Conservation (phyloP, 2,329 filamentous ascomycete genomes). For the Teratosphaeria pseudoeucalypti region DNA sequence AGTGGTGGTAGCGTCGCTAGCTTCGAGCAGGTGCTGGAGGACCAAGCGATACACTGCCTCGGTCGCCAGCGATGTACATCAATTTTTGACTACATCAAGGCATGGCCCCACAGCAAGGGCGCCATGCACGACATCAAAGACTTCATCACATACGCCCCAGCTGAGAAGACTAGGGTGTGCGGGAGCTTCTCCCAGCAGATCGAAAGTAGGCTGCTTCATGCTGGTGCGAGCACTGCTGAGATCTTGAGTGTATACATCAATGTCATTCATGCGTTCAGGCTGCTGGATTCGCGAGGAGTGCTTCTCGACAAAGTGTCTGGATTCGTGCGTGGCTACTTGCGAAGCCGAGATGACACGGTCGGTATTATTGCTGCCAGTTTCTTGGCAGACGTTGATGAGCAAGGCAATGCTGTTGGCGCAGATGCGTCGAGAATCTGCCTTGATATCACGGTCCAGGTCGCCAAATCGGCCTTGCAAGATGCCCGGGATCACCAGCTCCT, state of each 20-base stretch:
- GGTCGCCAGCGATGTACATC: slow-evolving; percentile 59
- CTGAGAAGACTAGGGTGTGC: slow-evolving; percentile 59
- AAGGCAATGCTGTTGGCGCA: slow-evolving; percentile 27
- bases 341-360: slow-evolving; percentile 66
- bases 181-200: slow-evolving; percentile 57
- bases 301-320: slow-evolving; percentile 64
- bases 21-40: slow-evolving; percentile 31
- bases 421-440: slow-evolving; percentile 44
- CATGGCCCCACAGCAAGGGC: slow-evolving; percentile 61
- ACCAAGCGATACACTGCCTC: slow-evolving; percentile 28
- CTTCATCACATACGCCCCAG: slow-evolving; percentile 56
- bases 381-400: slow-evolving; percentile 49
- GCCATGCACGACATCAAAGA: slow-evolving; percentile 62
- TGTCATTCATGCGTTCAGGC: slow-evolving; percentile 67
- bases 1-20: slow-evolving; percentile 29
- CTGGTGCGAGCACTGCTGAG: slow-evolving; percentile 63
- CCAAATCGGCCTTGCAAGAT: slow-evolving; percentile 47
- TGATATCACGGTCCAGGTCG: slow-evolving; percentile 58
- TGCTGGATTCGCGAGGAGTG: slow-evolving; percentile 66
- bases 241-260: slow-evolving; percentile 69
- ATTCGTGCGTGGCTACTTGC: slow-evolving; percentile 64
- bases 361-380: slow-evolving; percentile 67
- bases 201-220: slow-evolving; percentile 58
- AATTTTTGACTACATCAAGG: slow-evolving; percentile 68
- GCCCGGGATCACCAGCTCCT: slow-evolving; percentile 47